A percentile compares a stretch with the other conserved stretches of the same genome.
phyloP scores from a whole-genome alignment of 2,329 filamentous ascomycete genomes.

The Pezicula radicicola region DNA sequence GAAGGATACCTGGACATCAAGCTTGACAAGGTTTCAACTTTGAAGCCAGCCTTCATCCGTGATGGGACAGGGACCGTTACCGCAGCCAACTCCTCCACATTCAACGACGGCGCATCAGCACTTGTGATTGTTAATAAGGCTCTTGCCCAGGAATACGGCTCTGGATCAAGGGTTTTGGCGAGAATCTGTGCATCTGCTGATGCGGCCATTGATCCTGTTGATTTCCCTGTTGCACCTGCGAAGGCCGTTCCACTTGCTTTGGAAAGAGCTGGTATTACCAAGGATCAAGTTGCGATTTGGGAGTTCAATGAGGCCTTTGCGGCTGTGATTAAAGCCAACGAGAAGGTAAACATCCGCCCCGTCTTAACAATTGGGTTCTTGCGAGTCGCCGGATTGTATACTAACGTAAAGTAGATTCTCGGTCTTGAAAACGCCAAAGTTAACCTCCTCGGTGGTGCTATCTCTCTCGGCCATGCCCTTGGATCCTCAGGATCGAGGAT shows the following conservation, averaged over 20 bases:
- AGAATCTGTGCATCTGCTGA: conserved; percentile 83
- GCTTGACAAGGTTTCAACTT: conserved; percentile 76
- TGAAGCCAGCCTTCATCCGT: conserved; percentile 88
- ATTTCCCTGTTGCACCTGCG: conserved; percentile 90
- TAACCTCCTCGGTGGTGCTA: conserved; percentile 87
- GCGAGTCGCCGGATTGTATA: background rate
- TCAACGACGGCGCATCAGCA: conserved; percentile 93
- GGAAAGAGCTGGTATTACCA: conserved; percentile 82
- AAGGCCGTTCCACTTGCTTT: conserved; percentile 91
- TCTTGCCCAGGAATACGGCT: conserved; percentile 76
- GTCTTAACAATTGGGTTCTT: background rate
- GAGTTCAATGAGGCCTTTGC: conserved; percentile 99
- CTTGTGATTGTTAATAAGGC: conserved; percentile 80
- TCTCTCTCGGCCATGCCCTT: conserved; percentile 86
- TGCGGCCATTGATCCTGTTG: conserved; percentile 84
- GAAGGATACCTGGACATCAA: conserved; percentile 89
- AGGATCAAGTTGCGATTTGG: conserved; percentile 91
- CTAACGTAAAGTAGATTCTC: conserved; percentile 35
- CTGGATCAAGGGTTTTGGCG: conserved; percentile 78
- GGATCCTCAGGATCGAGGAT: conserved; percentile 93
- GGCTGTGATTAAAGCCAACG: conserved; percentile 90
- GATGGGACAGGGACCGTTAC: conserved; percentile 89
- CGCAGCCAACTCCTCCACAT: conserved; percentile 87
- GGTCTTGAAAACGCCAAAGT: conserved; percentile 76
- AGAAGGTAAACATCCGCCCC: conserved; percentile 55